A percentile compares a stretch with the other conserved stretches of the same genome.
phyloP scores from a whole-genome alignment of 257 asterid species.

The Verbena officinalis region DNA sequence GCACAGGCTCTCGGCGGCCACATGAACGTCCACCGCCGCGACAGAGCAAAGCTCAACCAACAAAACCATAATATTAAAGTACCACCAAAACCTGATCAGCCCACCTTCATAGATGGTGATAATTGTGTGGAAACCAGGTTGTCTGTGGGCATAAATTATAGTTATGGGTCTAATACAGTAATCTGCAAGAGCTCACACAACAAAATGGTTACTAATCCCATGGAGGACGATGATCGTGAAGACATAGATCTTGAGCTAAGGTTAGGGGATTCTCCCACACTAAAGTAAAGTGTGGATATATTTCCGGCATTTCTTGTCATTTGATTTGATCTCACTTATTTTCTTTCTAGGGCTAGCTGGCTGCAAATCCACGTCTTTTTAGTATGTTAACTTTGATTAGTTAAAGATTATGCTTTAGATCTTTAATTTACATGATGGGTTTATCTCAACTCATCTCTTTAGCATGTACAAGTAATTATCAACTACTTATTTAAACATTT shows the following conservation, averaged over 20 bases:
- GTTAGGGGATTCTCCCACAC: constrained; percentile 54
- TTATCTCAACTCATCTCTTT: background rate
- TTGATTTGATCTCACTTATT: background rate
- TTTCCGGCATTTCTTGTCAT: background rate
- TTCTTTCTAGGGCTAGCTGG: background rate
- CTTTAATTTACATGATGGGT: too few relatives aligned
- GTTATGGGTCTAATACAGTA: background rate
- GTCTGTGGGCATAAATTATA: constrained; percentile 23
- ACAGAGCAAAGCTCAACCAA: constrained; percentile 65
- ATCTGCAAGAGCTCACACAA: constrained; percentile 38
- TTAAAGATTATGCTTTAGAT: background rate
- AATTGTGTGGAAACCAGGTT: constrained; percentile 26
- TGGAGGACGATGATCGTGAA: constrained; percentile 27
- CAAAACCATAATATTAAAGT: too few relatives aligned
- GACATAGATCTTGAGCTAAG: constrained; percentile 80
- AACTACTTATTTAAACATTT: background rate
- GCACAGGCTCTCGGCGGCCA: constrained; percentile 86
- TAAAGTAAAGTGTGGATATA: background rate
- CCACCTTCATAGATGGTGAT: background rate
- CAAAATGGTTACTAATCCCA: background rate
- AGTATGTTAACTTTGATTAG: background rate
- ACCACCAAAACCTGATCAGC: too few relatives aligned
- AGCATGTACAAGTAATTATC: background rate
- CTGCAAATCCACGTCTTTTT: background rate
- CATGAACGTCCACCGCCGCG: constrained; percentile 77